Percentiles rank a stretch among this genome's conserved stretches.
These are phyloP conservation scores for Gossypium raimondii DNA, from an alignment of 345 rosid genomes.

Conservation along the genomic window DNA sequence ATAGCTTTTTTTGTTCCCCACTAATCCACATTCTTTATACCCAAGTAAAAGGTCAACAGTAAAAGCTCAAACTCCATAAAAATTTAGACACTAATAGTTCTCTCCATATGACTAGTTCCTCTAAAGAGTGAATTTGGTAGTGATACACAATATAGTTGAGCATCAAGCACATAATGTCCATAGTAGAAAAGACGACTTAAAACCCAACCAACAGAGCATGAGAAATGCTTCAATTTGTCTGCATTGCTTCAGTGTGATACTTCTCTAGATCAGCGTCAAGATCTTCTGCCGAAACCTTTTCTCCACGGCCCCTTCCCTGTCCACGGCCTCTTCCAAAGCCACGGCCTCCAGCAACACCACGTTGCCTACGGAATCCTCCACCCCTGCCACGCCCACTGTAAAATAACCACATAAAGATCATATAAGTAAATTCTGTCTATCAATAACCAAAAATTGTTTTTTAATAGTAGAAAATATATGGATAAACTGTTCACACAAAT, in stretches of 20 bases:
- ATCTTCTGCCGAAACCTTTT: slow-evolving; percentile 85
- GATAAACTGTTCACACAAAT: not conserved
- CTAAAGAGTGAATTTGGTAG: slow-evolving; percentile 28
- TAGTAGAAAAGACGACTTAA: slow-evolving; percentile 22
- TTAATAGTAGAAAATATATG: not conserved
- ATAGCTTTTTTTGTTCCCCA: slow-evolving; percentile 26
- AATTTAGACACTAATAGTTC: slow-evolving; percentile 29
- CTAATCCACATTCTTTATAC: slow-evolving; percentile 35
- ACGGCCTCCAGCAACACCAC: slow-evolving; percentile 54
- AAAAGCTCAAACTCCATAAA: slow-evolving; percentile 38
- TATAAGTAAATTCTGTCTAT: not conserved
- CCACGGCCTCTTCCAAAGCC: slow-evolving; percentile 63
- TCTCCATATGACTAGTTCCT: slow-evolving; percentile 22
- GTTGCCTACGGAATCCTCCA: slow-evolving; percentile 42
- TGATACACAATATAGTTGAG: slow-evolving; percentile 29
- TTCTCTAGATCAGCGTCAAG: slow-evolving; percentile 95
- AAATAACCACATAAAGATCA: not conserved
- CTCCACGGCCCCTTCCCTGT: slow-evolving; percentile 62
- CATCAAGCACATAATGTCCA: slow-evolving; percentile 33
- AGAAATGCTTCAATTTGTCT: slow-evolving; percentile 42
- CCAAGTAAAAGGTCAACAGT: slow-evolving; percentile 32
- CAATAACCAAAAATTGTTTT: not conserved
- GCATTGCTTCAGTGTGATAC: slow-evolving; percentile 80
- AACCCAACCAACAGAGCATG: slow-evolving; percentile 16
- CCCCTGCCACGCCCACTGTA: slow-evolving; percentile 63